Percentiles rank a stretch among this genome's conserved stretches.
Conservation (phyloP, 176 grass and related monocot species). For the Hyparrhenia diplandra region DNA sequence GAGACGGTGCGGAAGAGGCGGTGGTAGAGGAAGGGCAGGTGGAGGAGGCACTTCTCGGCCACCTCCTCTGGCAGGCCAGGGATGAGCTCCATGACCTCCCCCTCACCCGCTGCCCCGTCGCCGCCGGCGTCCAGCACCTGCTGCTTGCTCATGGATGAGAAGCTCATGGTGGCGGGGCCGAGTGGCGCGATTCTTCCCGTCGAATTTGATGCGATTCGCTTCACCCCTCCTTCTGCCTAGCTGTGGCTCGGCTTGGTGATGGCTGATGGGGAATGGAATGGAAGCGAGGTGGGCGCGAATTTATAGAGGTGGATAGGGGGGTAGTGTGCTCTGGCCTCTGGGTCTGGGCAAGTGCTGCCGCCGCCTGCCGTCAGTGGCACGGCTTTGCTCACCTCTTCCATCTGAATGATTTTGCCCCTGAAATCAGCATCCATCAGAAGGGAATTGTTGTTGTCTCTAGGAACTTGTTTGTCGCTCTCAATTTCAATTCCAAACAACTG, state of each 20-base stretch:
- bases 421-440: no score
- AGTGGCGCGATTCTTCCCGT: not conserved
- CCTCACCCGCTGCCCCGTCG: not conserved
- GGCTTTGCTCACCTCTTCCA: no score
- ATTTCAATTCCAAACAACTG: no score
- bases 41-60: slow-evolving; percentile 95
- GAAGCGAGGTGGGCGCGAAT: not conserved
- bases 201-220: slow-evolving; percentile 1
- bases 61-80: slow-evolving; percentile 93
- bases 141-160: slow-evolving; percentile 46
- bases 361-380: no score
- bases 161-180: slow-evolving; percentile 23
- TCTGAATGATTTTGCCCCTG: no score
- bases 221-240: no score
- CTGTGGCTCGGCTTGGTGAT: not conserved
- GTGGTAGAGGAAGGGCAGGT: slow-evolving; percentile 92
- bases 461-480: no score
- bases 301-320: slow-evolving; percentile 31
- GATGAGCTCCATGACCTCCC: slow-evolving; percentile 54
- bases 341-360: no score
- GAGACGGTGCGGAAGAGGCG: slow-evolving; percentile 82
- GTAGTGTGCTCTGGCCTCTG: no score
- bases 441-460: no score
- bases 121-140: slow-evolving; percentile 19
- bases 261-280: not conserved